Evolutionary conservation across 202 grass and related monocot species (phyloP).

Genomic region (Panicum hallii): DNA sequence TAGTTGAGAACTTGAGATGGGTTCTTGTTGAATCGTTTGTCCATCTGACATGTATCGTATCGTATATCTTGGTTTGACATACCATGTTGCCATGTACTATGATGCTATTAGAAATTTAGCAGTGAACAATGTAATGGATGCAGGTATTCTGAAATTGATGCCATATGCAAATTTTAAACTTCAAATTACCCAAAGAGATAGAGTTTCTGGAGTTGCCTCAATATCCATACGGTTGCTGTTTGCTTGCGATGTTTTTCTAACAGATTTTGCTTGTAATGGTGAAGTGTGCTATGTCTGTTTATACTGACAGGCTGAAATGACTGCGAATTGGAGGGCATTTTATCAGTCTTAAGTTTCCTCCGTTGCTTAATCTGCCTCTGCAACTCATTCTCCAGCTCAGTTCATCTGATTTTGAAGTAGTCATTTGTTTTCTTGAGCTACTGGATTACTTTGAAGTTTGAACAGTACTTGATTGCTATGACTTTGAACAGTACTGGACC

Average conservation of each 20-base stretch:
- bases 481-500: constrained; percentile 1
- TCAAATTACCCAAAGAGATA: neutral
- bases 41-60: constrained; percentile 7
- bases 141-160: neutral
- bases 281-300: neutral
- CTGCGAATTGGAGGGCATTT: neutral
- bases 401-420: constrained; percentile 38
- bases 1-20: neutral
- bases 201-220: neutral
- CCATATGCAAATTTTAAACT: neutral
- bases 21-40: constrained; percentile 15
- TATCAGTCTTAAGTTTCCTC: neutral
- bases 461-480: neutral
- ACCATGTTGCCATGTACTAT: constrained; percentile 20
- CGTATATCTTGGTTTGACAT: constrained; percentile 3
- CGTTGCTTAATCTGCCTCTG: neutral
- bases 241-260: neutral
- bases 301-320: neutral
- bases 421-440: constrained; percentile 36
- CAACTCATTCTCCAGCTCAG: neutral
- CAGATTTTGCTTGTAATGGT: neutral
- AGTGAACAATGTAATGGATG: constrained; percentile 37
- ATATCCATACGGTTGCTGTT: neutral
- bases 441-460: constrained; percentile 20
- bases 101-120: neutral